Percentiles rank a stretch among this genome's conserved stretches.
These are phyloP conservation scores for Pythium utonaiense DNA, from an alignment of 352 stramenopile genomes.

Conservation along the genomic window DNA sequence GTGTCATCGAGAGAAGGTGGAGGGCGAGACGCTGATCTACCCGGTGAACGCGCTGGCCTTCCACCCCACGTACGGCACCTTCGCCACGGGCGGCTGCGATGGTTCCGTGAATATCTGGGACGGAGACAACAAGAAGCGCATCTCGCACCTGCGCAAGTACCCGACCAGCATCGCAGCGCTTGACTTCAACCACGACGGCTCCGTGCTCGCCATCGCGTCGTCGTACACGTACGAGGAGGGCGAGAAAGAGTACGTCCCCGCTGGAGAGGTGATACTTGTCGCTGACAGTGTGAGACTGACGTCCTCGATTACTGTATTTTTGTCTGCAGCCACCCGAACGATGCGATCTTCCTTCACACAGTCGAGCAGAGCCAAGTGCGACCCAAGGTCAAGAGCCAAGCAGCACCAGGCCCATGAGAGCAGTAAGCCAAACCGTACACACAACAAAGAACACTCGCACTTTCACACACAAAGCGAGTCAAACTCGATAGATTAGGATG, in stretches of 20 bases:
- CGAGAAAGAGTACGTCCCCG: slow-evolving; percentile 86
- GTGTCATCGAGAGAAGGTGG: slow-evolving; percentile 92
- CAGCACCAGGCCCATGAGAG: background rate
- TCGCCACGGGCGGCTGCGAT: slow-evolving; percentile 95
- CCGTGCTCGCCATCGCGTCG: slow-evolving; percentile 90
- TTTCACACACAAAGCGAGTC: background rate
- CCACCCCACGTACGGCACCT: slow-evolving; percentile 92
- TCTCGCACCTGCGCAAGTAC: slow-evolving; percentile 79
- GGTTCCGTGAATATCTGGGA: slow-evolving; percentile 93
- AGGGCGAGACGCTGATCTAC: slow-evolving; percentile 87
- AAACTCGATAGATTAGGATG: background rate
- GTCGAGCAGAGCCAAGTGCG: slow-evolving; percentile 88
- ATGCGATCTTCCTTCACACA: slow-evolving; percentile 92
- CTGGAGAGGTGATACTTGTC: too few species aligned
- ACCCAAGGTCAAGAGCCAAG: slow-evolving; percentile 41
- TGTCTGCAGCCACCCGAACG: slow-evolving; percentile 78
- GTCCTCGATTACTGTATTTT: too few species aligned
- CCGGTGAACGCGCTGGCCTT: slow-evolving; percentile 96
- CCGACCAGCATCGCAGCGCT: slow-evolving; percentile 90
- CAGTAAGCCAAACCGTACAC: too few species aligned
- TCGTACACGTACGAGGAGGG: slow-evolving; percentile 98
- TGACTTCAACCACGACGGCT: slow-evolving; percentile 93
- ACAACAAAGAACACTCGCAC: background rate
- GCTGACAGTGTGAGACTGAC: too few species aligned
- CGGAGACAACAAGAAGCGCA: slow-evolving; percentile 94